Evolutionary conservation across 805 yeast genomes (phyloP), one percentile per base, ranked within the genome.

Genomic region (Hanseniaspora clermontiae): DNA sequence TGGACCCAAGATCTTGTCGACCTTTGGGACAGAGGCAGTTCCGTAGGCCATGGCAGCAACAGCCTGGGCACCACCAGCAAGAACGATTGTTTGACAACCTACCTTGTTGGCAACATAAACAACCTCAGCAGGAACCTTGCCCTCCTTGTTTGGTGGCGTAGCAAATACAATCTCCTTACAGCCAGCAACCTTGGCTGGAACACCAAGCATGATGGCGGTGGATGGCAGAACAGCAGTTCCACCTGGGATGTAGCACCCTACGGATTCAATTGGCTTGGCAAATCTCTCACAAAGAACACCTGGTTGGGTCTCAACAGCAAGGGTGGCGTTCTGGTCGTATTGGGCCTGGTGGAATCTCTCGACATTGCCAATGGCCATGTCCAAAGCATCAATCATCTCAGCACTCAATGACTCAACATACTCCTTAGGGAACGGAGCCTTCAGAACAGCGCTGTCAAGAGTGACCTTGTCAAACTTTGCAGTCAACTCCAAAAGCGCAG

Each of bases 51-150:
- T 81, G 5, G 99, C 95, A 49, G 97, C 95, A 53, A 93, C 87
- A 6, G 98, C 99, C 75, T 93, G 99, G 3, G 98, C 98, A 66
- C 99, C 99, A 64, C 99, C 99, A 1, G 98, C 98, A 63, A 93
- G 75, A 10, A 93, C 88, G 65, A 93, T 89, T 63, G 83, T 79
- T 59, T 81, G 77, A 43, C 97, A 97, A 58, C 97, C 97, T 61
- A 93, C 83, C 70, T 89, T 89, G 71, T 88, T 87, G 20, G 99
- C 98, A 56, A 93, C 97, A 64, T 93, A 93, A 17, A 89, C 96
- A 55, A 93, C 96, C 69, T 93, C 99, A 4, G 98, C 97, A 6
- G 96, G 87, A 61, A 93, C 77, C 56, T 80, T 85, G 47, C 99
- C 99, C 1, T 69, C 65, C 55, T 81, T 77, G 61, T 96, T 81